phyloP scores from a whole-genome alignment of 345 rosid species.

The Brassica juncea region DNA sequence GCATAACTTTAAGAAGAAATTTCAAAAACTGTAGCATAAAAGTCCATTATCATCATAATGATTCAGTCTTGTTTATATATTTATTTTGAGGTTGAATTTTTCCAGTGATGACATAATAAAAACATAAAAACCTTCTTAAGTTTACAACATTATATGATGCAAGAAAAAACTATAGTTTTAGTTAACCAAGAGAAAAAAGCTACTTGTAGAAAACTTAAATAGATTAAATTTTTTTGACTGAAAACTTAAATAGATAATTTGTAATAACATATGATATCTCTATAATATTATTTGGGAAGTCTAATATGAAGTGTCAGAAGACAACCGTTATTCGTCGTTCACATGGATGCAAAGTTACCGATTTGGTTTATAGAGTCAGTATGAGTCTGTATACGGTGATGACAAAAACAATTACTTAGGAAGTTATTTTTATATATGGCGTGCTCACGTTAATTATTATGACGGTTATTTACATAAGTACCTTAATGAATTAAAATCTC shows the following conservation, averaged over 20 bases:
- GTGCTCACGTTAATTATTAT: no score
- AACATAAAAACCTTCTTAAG: neutral
- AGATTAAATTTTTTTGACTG: neutral
- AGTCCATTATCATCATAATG: neutral
- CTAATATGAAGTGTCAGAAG: no score
- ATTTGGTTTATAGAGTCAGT: no score
- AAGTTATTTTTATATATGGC: no score
- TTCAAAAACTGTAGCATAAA: neutral
- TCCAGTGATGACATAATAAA: neutral
- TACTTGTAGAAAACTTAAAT: neutral
- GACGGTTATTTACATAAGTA: no score
- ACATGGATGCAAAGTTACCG: no score
- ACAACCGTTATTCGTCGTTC: no score
- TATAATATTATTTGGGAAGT: no score
- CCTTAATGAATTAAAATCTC: no score
- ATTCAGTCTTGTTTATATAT: neutral
- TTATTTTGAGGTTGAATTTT: neutral
- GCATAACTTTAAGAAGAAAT: neutral
- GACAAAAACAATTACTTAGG: no score
- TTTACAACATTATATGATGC: neutral
- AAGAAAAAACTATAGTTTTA: neutral
- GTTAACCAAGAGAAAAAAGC: neutral
- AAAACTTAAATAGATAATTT: neutral
- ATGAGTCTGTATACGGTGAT: no score
- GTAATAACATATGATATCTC: neutral